Base-by-base conservation (phyloP, 768 basidiomycete genomes). In the Pulveroboletus sp. region DNA sequence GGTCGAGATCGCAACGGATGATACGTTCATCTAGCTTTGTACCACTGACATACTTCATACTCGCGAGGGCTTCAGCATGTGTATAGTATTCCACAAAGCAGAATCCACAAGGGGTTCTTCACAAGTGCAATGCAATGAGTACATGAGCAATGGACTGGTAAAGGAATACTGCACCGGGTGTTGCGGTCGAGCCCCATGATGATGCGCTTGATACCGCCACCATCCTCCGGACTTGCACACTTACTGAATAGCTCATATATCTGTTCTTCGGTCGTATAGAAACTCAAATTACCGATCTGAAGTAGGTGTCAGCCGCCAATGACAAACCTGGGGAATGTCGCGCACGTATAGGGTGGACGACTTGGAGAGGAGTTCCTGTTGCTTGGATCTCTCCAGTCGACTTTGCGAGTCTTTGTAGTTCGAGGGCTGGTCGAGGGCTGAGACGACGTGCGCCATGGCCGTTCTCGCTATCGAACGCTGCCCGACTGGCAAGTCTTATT, bases 21-120 rank as follows among this genome's bases (percentile, higher is more conserved):
- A 99, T 91, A 29, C 96, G 88, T 71, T 99, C 96, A 69, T 99
- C 96, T 19, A 99, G 83, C 73, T 98, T 98, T 30, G 94, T 93
- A n/a, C 95, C 96, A 43, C 89, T 93, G 60, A 98, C 82, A 68
- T 96, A 94, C 41, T 87, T 84, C 81, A 98, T 85, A 54, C 87
- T 85, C 35, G 93, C 89, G 34, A 96, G 75, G 16, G 96, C 95
- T 69, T 98, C 94, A 6, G 83, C 76, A 62, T 97, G 93, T 10
- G 91, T 91, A 66, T 97, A 98, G 66, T 90, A 99, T 66, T 93
- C 90, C 50, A 94, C 94, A 59, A 93, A 97, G 72, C 95, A 93
- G 68, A 96, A 93, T 20, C 95, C 87, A 61, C 91, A 93, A 0
- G 91, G 93, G 41, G 91, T 94, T 62, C 89, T 91, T 62, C 27